Evolutionary conservation across 768 basidiomycete genomes (phyloP).

Genomic region (Mycena alexandri): DNA sequence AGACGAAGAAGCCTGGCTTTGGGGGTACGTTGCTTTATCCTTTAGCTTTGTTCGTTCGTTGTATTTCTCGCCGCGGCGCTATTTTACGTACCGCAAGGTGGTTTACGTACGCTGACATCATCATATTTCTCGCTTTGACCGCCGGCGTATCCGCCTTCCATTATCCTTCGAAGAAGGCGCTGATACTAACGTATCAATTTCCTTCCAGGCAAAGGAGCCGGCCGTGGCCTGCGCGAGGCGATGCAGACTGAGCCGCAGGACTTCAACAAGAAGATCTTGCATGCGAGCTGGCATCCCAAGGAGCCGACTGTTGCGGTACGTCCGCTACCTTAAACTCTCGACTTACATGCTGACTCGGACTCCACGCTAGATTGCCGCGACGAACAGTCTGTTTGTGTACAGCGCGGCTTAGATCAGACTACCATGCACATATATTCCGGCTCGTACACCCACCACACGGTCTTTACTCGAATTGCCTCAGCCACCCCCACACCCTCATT

Average conservation of each 20-base stretch:
- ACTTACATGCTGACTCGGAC: not conserved
- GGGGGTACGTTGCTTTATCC: not conserved
- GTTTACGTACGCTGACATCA: too few species aligned
- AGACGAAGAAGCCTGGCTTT: constrained; percentile 87
- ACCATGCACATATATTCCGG: not conserved
- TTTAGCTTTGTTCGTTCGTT: not conserved
- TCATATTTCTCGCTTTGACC: not conserved
- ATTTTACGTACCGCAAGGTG: too few species aligned
- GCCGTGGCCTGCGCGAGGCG: constrained; percentile 79
- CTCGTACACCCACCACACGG: not conserved
- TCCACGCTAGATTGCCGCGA: constrained; percentile 85
- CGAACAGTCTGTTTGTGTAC: constrained; percentile 94
- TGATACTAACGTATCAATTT: too few species aligned
- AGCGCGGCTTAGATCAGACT: constrained; percentile 64
- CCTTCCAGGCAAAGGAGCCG: constrained; percentile 68
- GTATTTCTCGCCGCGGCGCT: too few species aligned
- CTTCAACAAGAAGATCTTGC: constrained; percentile 98
- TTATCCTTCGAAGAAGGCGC: too few species aligned
- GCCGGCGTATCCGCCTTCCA: not conserved
- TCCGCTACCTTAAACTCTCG: constrained; percentile 30
- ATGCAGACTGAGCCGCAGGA: constrained; percentile 90
- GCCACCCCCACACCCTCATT: too few species aligned
- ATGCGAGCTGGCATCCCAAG: constrained; percentile 96
- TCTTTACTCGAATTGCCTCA: not conserved
- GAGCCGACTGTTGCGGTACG: constrained; percentile 98